Evolutionary conservation across 805 yeast species (phyloP), one percentile per base, ranked within the genome.

Genomic region (Schwanniomyces pseudopolymorphus): DNA sequence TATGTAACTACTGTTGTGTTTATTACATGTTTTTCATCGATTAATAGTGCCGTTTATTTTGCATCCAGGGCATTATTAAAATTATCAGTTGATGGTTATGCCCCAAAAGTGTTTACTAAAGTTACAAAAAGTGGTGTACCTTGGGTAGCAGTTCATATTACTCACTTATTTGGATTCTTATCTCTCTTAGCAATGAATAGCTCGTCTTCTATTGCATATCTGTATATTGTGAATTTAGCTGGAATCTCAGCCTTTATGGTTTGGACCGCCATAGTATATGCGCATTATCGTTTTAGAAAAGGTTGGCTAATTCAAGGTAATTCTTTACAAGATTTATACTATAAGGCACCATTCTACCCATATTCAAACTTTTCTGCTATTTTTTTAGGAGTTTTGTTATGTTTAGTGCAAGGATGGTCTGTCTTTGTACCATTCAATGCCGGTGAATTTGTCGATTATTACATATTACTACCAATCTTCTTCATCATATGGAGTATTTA

Each of bases 401-500:
- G 51, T 16, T 46, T 56, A 22, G 61, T 57, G 20, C 61, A 56
- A 46, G 60, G 61, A 11, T 57, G 61, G 61, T 43, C 56, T 21
- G 55, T 54, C 14, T 55, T 58, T 37, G 47, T 45, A 33, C 62
- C 62, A 4, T 58, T 58, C 42, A 44, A 43, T n/a, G 53, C 56
- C 21, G 54, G 53, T 8, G 42, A 52, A 16, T 58, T 58, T 40
- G 58, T 58, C 21, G 62, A 56, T 42, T 45, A 49, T 13, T 58
- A 58, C 24, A 56, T 58, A 25, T 46, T 56, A 55, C 37, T 58
- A 6, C 58, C 58, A 9, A 37, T 54, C 13, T 49, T 49, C 31
- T 50, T 50, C 5, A 45, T 52, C 14, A 13, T 51, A 27, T 72
- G 76, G 76, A 67, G 70, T 69, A 19, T 63, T 4, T 57, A 51